phyloP scores from a whole-genome alignment of 768 basidiomycete genomes.

The Amanita pseudoporphyria region DNA sequence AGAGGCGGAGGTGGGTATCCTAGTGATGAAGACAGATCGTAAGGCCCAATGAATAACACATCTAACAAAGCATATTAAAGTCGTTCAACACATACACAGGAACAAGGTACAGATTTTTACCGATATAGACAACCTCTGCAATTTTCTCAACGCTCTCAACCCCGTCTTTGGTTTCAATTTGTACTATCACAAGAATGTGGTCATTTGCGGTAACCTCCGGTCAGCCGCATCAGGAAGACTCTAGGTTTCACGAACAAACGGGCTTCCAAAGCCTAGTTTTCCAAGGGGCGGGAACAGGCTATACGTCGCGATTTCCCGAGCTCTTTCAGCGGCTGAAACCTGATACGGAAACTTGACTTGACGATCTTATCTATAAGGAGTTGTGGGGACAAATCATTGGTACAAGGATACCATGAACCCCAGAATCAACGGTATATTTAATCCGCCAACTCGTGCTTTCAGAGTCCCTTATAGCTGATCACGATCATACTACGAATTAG shows the following conservation, averaged over 20 bases:
- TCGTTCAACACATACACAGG: conserved; percentile 5
- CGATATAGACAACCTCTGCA: conserved; percentile 50
- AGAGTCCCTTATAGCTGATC: conserved; percentile 48
- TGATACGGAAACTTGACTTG: conserved; percentile 11
- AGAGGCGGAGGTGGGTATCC: conserved; percentile 54
- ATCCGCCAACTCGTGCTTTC: conserved; percentile 59
- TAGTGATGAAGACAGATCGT: conserved; percentile 54
- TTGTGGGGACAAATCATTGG: conserved; percentile 42
- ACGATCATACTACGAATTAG: conserved; percentile 44
- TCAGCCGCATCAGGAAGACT: conserved; percentile 32
- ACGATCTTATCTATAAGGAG: not conserved
- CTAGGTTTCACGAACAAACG: conserved; percentile 54
- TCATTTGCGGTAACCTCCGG: conserved; percentile 45
- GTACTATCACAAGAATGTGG: conserved; percentile 45
- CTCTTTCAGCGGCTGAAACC: conserved; percentile 51
- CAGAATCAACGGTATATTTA: conserved; percentile 61
- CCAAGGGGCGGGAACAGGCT: conserved; percentile 55
- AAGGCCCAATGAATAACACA: conserved; percentile 45
- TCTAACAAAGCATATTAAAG: conserved; percentile 21
- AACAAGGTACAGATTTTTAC: conserved; percentile 20
- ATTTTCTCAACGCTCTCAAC: conserved; percentile 53
- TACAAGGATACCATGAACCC: conserved; percentile 53
- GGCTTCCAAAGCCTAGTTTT: conserved; percentile 54
- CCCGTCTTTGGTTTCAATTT: conserved; percentile 57
- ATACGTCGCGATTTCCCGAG: conserved; percentile 44